These are phyloP conservation scores for Telopea speciosissima DNA, from an alignment of 177 flowering plant genomes.

Conservation along the genomic window DNA sequence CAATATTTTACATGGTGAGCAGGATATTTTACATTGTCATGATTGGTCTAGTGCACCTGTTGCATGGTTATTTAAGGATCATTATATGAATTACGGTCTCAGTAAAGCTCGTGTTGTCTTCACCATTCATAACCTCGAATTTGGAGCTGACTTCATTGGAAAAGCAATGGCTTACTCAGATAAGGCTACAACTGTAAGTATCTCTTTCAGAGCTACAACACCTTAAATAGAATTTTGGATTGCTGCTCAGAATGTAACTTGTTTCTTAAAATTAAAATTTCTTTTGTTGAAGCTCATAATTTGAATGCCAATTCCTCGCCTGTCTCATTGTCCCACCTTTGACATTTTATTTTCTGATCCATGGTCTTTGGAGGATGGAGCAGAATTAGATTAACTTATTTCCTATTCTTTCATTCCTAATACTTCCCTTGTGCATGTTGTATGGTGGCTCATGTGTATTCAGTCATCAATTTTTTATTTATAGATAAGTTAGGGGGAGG, in stretches of 20 bases:
- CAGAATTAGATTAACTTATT: background rate
- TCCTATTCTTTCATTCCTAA: background rate
- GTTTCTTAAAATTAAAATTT: too few relatives aligned
- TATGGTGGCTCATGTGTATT: too few relatives aligned
- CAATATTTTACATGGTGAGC: constrained; percentile 15
- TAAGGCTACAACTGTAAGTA: constrained; percentile 94
- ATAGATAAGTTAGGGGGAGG: too few relatives aligned
- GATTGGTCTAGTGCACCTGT: constrained; percentile 99
- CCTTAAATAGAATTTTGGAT: background rate
- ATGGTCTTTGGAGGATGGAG: background rate
- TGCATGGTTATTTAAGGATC: constrained; percentile 89
- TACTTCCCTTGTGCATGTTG: too few relatives aligned
- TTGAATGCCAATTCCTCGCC: background rate
- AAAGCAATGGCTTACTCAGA: constrained; percentile 79
- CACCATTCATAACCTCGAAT: constrained; percentile 97
- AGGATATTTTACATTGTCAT: constrained; percentile 97
- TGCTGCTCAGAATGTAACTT: background rate
- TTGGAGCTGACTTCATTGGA: constrained; percentile 66
- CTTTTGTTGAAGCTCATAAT: background rate
- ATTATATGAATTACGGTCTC: constrained; percentile 80
- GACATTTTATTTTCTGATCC: background rate
- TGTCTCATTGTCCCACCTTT: background rate
- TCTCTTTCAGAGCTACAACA: background rate
- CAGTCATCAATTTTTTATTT: too few relatives aligned
- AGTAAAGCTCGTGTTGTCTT: constrained; percentile 83